A percentile compares a stretch with the other conserved stretches of the same genome.
Conservation (phyloP, 1,284 basidiomycete species). For the Rhizoctonia solani region DNA sequence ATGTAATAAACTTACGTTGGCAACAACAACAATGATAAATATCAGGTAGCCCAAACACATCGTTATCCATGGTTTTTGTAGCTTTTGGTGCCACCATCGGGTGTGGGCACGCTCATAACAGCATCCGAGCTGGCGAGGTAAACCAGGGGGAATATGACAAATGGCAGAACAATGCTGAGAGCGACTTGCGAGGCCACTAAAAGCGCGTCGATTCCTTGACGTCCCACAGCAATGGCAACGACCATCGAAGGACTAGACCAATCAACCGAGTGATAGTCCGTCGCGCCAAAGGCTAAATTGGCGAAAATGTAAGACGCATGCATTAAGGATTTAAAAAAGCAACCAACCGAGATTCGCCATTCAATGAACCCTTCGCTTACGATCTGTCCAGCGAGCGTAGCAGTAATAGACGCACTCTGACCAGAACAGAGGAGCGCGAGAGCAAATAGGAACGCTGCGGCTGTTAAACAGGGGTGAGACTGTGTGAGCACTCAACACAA, state of each 20-base stretch:
- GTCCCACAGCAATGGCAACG: constrained; percentile 77
- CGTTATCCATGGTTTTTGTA: constrained; percentile 64
- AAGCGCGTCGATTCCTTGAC: constrained; percentile 75
- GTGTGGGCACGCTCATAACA: constrained; percentile 25
- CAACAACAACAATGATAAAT: constrained; percentile 65
- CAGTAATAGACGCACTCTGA: constrained; percentile 91
- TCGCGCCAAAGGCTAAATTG: constrained; percentile 69
- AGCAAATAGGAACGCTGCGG: constrained; percentile 82
- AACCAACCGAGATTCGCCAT: constrained; percentile 80
- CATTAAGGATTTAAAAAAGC: not conserved
- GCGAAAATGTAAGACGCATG: constrained; percentile 27
- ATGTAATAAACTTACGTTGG: constrained; percentile 53
- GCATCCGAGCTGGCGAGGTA: constrained; percentile 64
- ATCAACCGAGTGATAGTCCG: constrained; percentile 83
- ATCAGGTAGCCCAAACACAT: constrained; percentile 62
- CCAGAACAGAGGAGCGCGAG: constrained; percentile 84
- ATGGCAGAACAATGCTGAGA: constrained; percentile 86
- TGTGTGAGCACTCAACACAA: not conserved
- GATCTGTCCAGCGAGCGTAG: constrained; percentile 90
- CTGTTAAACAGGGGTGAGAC: constrained; percentile 45
- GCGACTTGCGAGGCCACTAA: constrained; percentile 89
- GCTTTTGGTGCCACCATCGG: constrained; percentile 52
- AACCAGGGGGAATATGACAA: constrained; percentile 79
- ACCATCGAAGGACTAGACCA: constrained; percentile 81
- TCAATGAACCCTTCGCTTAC: constrained; percentile 93